Base-by-base conservation (phyloP, 352 stramenopile genomes). In the Phytopythium oedochilum region DNA sequence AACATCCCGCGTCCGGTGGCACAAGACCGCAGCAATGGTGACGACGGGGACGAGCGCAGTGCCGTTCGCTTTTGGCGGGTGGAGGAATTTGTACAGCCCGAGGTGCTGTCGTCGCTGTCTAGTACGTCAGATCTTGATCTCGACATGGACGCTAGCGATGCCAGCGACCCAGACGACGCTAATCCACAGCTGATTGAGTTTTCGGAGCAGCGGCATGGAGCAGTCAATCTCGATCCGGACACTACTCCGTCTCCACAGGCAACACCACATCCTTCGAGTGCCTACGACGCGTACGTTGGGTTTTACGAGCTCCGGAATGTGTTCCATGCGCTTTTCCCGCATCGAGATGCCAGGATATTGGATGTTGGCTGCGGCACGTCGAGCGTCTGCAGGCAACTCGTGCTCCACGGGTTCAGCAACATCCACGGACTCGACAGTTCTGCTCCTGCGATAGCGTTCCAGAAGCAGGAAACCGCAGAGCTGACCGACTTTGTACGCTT, bases 361-460 rank as follows among this genome's bases (percentile, higher is more conserved):
- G 49, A 55, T 17, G 35, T 55, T 46, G 49, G 49, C 10, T 55
- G 35, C 17, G 49, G 49, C 14, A 45, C 49, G 18, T 55, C 49
- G 10, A 55, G 23, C 10, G 17, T 55, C 25, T 46, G 49, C 35
- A 26, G 23, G 18, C 29, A 55, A 25, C 34, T 55, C 20, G 49
- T 35, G 11, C 36, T 55, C 26, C 36, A 44, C 25, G 49, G 49
- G 6, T 55, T 46, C 49, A 55, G 36, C 34, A 36, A 34, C 18
- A 22, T 55, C 4, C 36, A 55, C 22, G 49, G 49, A 14, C 28
- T 55, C 3, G 49, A 55, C 34, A 36, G 0, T 8, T 55, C 49
- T 4, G 5, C 22, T 26, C 1, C 35, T 29, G 18, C 25, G 18
- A 55, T 55, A 20, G 22, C 14, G 18, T 35, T 36, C 22, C 49